Conservation (phyloP, 192 early-diverging fungal species). For the Neocallimastix lanati region DNA sequence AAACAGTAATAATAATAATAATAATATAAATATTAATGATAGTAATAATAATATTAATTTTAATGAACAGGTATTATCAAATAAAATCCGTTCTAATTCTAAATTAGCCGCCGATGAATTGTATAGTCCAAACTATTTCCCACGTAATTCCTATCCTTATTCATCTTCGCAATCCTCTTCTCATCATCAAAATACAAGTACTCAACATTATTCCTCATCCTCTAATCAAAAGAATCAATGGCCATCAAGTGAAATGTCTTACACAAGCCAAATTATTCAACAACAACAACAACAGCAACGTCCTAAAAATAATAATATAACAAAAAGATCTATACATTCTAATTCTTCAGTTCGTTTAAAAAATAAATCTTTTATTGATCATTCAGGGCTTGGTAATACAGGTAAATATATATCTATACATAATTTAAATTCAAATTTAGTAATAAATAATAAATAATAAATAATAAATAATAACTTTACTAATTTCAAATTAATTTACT, state of each 20-base stretch:
- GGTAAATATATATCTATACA: neutral
- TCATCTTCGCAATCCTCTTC: neutral
- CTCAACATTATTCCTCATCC: too few species aligned
- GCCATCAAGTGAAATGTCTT: neutral
- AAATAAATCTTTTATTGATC: neutral
- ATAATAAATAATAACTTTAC: neutral
- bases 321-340: neutral
- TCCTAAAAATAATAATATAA: neutral
- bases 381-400: neutral
- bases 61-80: neutral
- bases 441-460: neutral
- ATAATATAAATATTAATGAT: too few species aligned
- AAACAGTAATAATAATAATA: neutral
- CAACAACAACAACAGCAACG: too few species aligned
- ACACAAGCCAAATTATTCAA: neutral
- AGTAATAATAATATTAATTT: too few species aligned
- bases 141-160: neutral
- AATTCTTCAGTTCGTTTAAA: neutral
- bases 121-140: neutral
- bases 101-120: neutral
- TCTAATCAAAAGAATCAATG: neutral
- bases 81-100: neutral
- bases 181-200: too few species aligned
- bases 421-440: neutral
- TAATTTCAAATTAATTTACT: neutral